Evolutionary conservation across 768 basidiomycete species (phyloP), one percentile per base, ranked within the genome.

Genomic region (Rhodotorula kratochvilovae): DNA sequence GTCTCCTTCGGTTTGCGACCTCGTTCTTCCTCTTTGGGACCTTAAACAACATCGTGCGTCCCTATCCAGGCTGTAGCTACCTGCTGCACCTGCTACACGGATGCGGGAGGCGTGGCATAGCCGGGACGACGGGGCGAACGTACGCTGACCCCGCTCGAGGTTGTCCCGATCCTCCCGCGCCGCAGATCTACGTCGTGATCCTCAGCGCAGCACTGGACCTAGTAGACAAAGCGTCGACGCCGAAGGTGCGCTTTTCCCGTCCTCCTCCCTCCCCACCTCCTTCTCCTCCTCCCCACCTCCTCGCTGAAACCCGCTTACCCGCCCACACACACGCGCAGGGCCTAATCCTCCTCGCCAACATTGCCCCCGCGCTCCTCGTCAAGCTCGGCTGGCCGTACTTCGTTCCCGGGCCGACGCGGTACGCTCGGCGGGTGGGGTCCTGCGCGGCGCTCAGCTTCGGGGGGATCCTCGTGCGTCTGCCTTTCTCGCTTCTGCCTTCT

Each of bases 121-220:
- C 39, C 39, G 13, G 13, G 39, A 39, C 39, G 13, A 39, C 39
- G 13, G 39, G 39, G 13, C 39, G 8, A 6, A 16, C 36, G 53
- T 31, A 7, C 35, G 58, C 56, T 39, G 57, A 56, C 35, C 27
- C 11, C 21, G 27, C 17, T 42, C 39, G 23, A 21, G 1, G 2
- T 45, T 16, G 13, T 3, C 45, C 3, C 45, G 2, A 12, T 10
- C 42, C 11, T 29, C 50, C 4, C 13, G 23, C 2, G 8, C 11
- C 31, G 19, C 63, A 58, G 58, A 56, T 95, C 67, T 96, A 98
- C 81, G 95, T 99, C 48, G 90, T 98, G 71, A 96, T 98, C 71
- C 86, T 99, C 29, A 95, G 92, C 2, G 95, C 95, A 12, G 96
- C 96, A 2, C 83, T 97, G 7, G 96, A 99, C 78, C 85, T 99